phyloP scores from a whole-genome alignment of 108 stramenopile genomes.

The Stephanodiscus minutulus region DNA sequence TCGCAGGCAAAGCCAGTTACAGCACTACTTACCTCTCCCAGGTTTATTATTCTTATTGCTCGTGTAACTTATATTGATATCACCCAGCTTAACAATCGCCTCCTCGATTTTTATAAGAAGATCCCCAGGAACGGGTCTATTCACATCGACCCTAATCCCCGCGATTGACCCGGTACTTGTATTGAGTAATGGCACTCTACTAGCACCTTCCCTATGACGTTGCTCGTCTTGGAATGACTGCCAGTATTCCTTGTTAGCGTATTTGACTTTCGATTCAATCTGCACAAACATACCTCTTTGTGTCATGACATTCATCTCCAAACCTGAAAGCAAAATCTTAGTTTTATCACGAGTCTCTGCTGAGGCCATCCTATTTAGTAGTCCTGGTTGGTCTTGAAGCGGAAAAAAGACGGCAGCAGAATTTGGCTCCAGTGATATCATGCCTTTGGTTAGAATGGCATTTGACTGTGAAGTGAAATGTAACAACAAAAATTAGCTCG shows the following conservation, averaged over 20 bases:
- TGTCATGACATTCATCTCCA: conserved; percentile 4
- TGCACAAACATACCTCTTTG: neutral
- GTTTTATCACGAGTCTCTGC: neutral
- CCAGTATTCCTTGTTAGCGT: conserved; percentile 11
- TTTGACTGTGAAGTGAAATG: neutral
- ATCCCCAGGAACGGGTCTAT: neutral
- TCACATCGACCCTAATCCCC: neutral
- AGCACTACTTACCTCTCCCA: conserved; percentile 2
- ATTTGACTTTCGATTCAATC: conserved; percentile 6
- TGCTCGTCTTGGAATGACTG: neutral
- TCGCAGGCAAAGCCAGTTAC: neutral
- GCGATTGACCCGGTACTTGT: neutral
- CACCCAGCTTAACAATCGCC: conserved; percentile 2
- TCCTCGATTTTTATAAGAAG: neutral
- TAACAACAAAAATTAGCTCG: neutral
- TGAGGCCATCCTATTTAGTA: conserved; percentile 5
- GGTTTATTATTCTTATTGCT: neutral
- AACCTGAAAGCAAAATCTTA: conserved; percentile 6
- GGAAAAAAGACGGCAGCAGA: conserved; percentile 10
- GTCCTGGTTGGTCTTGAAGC: neutral
- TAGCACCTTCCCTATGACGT: conserved; percentile 7
- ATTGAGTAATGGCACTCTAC: conserved; percentile 10
- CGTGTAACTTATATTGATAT: neutral
- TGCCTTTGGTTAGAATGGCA: conserved; percentile 9
- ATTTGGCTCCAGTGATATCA: conserved; percentile 13